Evolutionary conservation across 176 grass and related monocot species (phyloP).

Genomic region (Aechmea fasciata): DNA sequence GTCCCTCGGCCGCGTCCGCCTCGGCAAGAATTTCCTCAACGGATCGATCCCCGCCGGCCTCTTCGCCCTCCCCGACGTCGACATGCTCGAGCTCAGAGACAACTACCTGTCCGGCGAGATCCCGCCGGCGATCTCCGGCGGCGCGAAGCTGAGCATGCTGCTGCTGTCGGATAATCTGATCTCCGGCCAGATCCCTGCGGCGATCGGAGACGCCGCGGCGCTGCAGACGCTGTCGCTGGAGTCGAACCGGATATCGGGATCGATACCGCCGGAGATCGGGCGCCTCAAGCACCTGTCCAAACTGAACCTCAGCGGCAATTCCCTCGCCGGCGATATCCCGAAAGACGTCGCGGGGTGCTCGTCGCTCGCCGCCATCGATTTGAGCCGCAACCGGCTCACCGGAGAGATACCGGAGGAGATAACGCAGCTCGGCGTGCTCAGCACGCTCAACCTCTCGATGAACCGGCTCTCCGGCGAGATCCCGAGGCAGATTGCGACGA

Average conservation of each 20-base stretch:
- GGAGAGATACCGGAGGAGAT: conserved; percentile 54
- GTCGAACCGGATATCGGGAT: conserved; percentile 47
- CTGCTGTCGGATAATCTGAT: conserved; percentile 12
- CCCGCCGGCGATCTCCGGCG: conserved; percentile 25
- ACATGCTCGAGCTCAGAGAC: conserved; percentile 72
- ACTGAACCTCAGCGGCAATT: conserved; percentile 62
- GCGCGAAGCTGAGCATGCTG: conserved; percentile 3
- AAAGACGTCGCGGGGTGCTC: conserved; percentile 36
- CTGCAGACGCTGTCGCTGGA: conserved; percentile 63
- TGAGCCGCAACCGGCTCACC: conserved; percentile 59
- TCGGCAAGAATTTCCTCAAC: conserved; percentile 53
- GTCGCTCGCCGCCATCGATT: conserved; percentile 43
- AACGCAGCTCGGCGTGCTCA: conserved; percentile 44
- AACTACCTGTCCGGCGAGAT: conserved; percentile 70
- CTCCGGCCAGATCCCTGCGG: conserved; percentile 35
- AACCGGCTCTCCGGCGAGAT: conserved; percentile 53
- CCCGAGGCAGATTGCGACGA: conserved; percentile 40
- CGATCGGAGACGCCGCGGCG: conserved; percentile 52
- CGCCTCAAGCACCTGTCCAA: conserved; percentile 37
- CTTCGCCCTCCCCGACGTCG: conserved; percentile 43
- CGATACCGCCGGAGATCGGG: conserved; percentile 48
- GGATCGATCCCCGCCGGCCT: conserved; percentile 49
- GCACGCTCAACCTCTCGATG: conserved; percentile 70
- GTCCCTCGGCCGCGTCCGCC: conserved; percentile 45
- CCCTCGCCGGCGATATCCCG: conserved; percentile 48